phyloP scores from a whole-genome alignment of 257 asterid genomes.

The Fraxinus excelsior region DNA sequence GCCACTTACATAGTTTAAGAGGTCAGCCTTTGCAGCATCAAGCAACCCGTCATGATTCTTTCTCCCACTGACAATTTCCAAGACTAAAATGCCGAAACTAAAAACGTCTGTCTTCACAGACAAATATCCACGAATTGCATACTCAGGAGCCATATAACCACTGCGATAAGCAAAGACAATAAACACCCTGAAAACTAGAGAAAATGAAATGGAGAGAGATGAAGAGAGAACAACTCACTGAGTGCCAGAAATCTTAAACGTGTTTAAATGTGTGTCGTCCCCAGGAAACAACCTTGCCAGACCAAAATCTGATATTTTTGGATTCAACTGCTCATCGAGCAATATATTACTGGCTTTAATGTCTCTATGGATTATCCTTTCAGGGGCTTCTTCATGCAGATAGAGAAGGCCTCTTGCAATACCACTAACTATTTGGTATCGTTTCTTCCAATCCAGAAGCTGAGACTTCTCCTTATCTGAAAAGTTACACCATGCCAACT shows the following conservation, averaged over 20 bases:
- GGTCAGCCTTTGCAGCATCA: constrained; percentile 61
- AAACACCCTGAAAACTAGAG: constrained; percentile 16
- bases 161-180: constrained; percentile 41
- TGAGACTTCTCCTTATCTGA: constrained; percentile 58
- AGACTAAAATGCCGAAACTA: constrained; percentile 73
- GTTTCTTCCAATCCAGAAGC: constrained; percentile 61
- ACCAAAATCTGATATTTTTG: constrained; percentile 92
- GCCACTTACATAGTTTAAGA: constrained; percentile 69
- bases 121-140: constrained; percentile 73
- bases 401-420: constrained; percentile 80
- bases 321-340: constrained; percentile 69
- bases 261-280: constrained; percentile 72
- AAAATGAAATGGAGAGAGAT: constrained; percentile 6
- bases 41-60: constrained; percentile 54
- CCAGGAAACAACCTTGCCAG: constrained; percentile 86
- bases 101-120: constrained; percentile 90
- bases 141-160: constrained; percentile 95
- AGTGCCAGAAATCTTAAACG: constrained; percentile 79
- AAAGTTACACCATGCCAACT: constrained; percentile 26
- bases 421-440: constrained; percentile 61
- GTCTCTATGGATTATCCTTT: constrained; percentile 79
- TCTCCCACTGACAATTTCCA: constrained; percentile 89
- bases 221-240: constrained; percentile 46
- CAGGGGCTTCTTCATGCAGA: constrained; percentile 91
- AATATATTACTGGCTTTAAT: constrained; percentile 89